Conservation (phyloP, 2,329 filamentous ascomycete genomes). For the Sclerotinia glacialis region DNA sequence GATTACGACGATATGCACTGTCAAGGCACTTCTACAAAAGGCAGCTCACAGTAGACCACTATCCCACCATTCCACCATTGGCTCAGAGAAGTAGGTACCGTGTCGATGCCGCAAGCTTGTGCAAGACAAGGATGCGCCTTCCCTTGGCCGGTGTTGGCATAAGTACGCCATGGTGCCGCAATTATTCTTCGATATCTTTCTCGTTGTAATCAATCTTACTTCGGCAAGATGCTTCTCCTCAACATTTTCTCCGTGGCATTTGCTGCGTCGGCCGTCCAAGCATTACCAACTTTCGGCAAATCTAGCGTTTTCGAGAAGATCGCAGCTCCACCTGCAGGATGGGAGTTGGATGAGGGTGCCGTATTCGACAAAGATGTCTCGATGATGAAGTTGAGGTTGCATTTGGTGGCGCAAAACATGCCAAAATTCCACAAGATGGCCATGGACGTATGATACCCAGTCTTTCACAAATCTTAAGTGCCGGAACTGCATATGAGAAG, state of each 20-base stretch:
- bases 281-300: slow-evolving; percentile 22
- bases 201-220: slow-evolving; percentile 17
- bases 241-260: slow-evolving; percentile 19
- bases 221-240: slow-evolving; percentile 21
- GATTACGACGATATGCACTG: slow-evolving; percentile 5
- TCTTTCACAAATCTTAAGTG: background rate
- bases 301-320: slow-evolving; percentile 33
- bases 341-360: slow-evolving; percentile 29
- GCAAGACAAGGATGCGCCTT: background rate
- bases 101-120: slow-evolving; percentile 13
- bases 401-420: slow-evolving; percentile 36
- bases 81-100: slow-evolving; percentile 22
- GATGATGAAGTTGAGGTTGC: slow-evolving; percentile 34
- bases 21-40: slow-evolving; percentile 7
- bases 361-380: slow-evolving; percentile 32
- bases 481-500: background rate
- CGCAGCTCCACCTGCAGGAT: slow-evolving; percentile 32
- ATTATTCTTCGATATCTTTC: background rate
- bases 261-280: slow-evolving; percentile 15
- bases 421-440: slow-evolving; percentile 36
- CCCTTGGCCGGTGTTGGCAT: slow-evolving; percentile 19
- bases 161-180: slow-evolving; percentile 16
- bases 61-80: slow-evolving; percentile 10
- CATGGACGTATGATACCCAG: slow-evolving; percentile 31
- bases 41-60: slow-evolving; percentile 1